Conservation (phyloP, 768 basidiomycete species). For the Paxillus rubicundulus region DNA sequence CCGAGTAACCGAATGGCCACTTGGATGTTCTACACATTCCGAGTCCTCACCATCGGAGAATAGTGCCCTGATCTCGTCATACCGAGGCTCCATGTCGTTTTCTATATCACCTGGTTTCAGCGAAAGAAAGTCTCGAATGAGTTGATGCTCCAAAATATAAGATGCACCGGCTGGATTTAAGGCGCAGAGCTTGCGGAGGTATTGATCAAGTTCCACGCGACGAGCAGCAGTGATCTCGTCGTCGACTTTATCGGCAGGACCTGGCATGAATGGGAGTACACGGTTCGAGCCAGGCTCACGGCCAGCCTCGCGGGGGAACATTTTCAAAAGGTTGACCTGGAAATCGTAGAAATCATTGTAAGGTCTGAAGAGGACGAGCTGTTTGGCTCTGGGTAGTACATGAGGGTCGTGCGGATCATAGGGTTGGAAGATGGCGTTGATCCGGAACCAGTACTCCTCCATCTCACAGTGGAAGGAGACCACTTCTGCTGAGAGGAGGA, state of each 20-base stretch:
- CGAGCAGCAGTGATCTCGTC: slow-evolving; percentile 79
- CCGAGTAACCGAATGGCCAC: slow-evolving; percentile 27
- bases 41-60: slow-evolving; percentile 35
- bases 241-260: slow-evolving; percentile 82
- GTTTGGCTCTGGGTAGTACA: slow-evolving; percentile 61
- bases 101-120: slow-evolving; percentile 85
- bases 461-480: slow-evolving; percentile 97
- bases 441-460: slow-evolving; percentile 96
- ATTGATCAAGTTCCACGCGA: slow-evolving; percentile 82
- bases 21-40: slow-evolving; percentile 35
- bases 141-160: slow-evolving; percentile 76
- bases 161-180: slow-evolving; percentile 65
- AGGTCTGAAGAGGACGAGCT: slow-evolving; percentile 86
- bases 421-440: slow-evolving; percentile 87
- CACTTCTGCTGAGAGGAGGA: slow-evolving; percentile 83
- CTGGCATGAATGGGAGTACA: slow-evolving; percentile 96
- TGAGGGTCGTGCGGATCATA: slow-evolving; percentile 59
- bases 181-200: slow-evolving; percentile 76
- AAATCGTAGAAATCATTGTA: slow-evolving; percentile 99
- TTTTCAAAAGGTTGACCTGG: slow-evolving; percentile 83
- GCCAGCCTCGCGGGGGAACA: slow-evolving; percentile 91
- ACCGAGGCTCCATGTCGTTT: slow-evolving; percentile 59
- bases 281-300: slow-evolving; percentile 62
- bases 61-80: slow-evolving; percentile 57
- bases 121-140: slow-evolving; percentile 81